phyloP scores from a whole-genome alignment of 768 basidiomycete species.

The Suillus lakei region DNA sequence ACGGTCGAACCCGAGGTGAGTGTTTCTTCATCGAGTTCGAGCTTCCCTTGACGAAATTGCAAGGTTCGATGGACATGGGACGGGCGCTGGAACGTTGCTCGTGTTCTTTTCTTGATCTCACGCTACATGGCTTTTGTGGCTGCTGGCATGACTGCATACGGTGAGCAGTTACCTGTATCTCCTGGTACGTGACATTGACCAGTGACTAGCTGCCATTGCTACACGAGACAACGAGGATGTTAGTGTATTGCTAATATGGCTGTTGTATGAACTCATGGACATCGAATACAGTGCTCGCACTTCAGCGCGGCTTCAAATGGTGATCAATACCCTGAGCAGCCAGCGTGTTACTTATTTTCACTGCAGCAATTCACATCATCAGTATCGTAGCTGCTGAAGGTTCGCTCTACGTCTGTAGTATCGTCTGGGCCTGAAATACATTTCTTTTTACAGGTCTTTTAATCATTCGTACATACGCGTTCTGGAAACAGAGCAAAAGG shows the following conservation, averaged over 20 bases:
- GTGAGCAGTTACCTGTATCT: neutral
- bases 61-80: constrained; percentile 11
- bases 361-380: constrained; percentile 5
- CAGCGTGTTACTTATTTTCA: neutral
- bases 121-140: constrained; percentile 12
- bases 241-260: neutral
- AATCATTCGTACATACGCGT: constrained; percentile 1
- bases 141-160: constrained; percentile 13
- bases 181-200: neutral
- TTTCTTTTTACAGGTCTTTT: neutral
- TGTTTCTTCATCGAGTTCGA: neutral
- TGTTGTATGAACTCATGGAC: neutral
- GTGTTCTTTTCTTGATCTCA: constrained; percentile 8
- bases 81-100: constrained; percentile 1
- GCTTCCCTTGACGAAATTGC: neutral
- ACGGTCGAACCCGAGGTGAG: neutral
- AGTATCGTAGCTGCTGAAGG: constrained; percentile 6
- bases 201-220: neutral
- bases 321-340: neutral
- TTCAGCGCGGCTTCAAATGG: neutral
- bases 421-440: neutral
- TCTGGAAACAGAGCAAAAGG: constrained; percentile 10
- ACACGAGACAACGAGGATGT: constrained; percentile 1
- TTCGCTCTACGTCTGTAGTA: neutral
- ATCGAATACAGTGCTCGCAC: neutral